Evolutionary conservation across 2,329 filamentous ascomycete species (phyloP), one percentile per base, ranked within the genome.

Genomic region (Dactylellina cionopaga): DNA sequence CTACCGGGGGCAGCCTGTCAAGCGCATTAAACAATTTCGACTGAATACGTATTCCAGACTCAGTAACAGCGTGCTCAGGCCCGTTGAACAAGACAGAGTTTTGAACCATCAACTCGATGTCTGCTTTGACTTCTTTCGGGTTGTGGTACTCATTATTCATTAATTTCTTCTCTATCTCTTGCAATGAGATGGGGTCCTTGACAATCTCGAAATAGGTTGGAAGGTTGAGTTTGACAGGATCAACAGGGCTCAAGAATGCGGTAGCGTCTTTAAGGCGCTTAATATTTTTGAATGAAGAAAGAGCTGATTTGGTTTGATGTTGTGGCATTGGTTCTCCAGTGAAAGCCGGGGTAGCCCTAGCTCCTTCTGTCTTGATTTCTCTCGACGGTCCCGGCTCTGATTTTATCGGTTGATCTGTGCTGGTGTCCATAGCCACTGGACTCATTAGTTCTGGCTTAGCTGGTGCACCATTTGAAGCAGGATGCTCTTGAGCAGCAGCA

Each of bases 51-150:
- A 83, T 60, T 85, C 83, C 79, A 89, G 83, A 85, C 43, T 84
- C 82, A 0, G 92, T 90, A 49, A 98, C 88, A 0, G 86, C 82
- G 77, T 98, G 93, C 3, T 86, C 82, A 0, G 86, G 82, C 11
- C 94, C 93, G 79, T 99, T 99, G 85, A 96, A 99, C 0, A 83
- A 82, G 35, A 89, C 79, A 0, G 90, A 88, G 79, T 99, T 99
- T 69, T 88, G 83, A 74, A 94, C 87, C 79, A 99, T 90, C 59
- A 92, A 84, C 29, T 88, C 83, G 55, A 97, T 85, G 77, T 96
- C 92, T 46, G 84, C 83, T 76, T 89, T 87, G 78, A 96, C 89
- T 3, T 88, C 88, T 54, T 89, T 87, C n/a, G 92, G 84, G 4
- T 86, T 88, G 6, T 81, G 78, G 79, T 97, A 98, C 49, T 84